Evolutionary conservation across 805 yeast species (phyloP).

Genomic region (Starmerella bombi): DNA sequence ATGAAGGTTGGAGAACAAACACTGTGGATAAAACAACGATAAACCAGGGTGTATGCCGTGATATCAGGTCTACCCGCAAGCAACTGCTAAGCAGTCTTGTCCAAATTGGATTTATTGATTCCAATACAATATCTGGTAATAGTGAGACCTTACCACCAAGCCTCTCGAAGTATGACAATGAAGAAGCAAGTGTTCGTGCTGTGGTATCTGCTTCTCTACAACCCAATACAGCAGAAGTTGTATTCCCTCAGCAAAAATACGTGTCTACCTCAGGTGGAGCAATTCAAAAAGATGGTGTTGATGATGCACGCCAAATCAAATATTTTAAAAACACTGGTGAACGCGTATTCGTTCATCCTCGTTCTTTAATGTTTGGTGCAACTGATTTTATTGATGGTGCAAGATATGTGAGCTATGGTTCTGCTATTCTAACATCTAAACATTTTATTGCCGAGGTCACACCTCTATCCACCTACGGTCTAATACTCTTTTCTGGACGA

Average conservation of each 20-base stretch:
- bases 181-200: constrained; percentile 44
- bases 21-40: background rate
- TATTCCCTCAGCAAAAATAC: constrained; percentile 68
- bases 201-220: constrained; percentile 68
- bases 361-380: constrained; percentile 55
- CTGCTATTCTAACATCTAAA: constrained; percentile 44
- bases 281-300: constrained; percentile 51
- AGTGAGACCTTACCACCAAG: constrained; percentile 2
- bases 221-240: constrained; percentile 72
- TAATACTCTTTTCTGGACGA: constrained; percentile 69
- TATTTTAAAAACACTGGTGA: constrained; percentile 60
- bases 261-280: constrained; percentile 62
- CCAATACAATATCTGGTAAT: constrained; percentile 16
- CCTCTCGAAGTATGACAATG: constrained; percentile 35
- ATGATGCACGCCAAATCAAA: constrained; percentile 60
- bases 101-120: constrained; percentile 66
- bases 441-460: constrained; percentile 63
- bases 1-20: constrained; percentile 34
- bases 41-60: constrained; percentile 39
- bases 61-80: constrained; percentile 52
- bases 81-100: constrained; percentile 60
- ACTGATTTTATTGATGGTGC: constrained; percentile 29
- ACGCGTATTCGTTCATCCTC: constrained; percentile 76
- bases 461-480: constrained; percentile 59
- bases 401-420: constrained; percentile 52